phyloP scores from a whole-genome alignment of 2,329 filamentous ascomycete species.

The Phoma herbarum region DNA sequence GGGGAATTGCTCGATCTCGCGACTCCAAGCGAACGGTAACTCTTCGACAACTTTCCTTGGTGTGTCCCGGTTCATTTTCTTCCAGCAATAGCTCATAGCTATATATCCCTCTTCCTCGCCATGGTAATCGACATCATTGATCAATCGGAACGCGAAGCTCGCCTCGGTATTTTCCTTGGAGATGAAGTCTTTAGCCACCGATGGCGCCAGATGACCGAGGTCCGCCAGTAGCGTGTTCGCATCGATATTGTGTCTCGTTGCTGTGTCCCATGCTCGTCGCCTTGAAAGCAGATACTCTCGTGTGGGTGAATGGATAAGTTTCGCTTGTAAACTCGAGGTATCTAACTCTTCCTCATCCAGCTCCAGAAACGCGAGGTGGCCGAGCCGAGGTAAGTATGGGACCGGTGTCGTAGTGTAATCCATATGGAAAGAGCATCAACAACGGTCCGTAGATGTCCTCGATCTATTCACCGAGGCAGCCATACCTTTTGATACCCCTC shows the following conservation, averaged over 20 bases:
- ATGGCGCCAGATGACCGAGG: conserved; percentile 39
- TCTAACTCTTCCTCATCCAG: conserved; percentile 45
- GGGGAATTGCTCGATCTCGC: conserved; percentile 49
- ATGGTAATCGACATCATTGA: conserved; percentile 45
- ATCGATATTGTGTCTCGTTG: conserved; percentile 25
- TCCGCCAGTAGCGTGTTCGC: conserved; percentile 37
- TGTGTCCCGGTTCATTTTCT: conserved; percentile 38
- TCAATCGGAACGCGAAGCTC: conserved; percentile 51
- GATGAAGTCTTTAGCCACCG: conserved; percentile 44
- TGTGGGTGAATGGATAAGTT: conserved; percentile 32
- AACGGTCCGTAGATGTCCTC: conserved; percentile 8
- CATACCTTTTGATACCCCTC: conserved; percentile 25
- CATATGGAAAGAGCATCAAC: conserved; percentile 31
- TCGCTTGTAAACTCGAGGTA: conserved; percentile 37
- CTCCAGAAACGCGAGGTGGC: conserved; percentile 42
- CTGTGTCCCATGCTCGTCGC: conserved; percentile 7
- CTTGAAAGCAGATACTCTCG: conserved; percentile 30
- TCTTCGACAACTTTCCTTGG: conserved; percentile 38
- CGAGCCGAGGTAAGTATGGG: conserved; percentile 31
- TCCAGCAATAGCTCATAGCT: conserved; percentile 56
- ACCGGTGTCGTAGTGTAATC: conserved; percentile 21
- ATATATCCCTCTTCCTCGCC: conserved; percentile 53
- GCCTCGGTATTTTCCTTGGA: conserved; percentile 32
- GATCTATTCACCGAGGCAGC: conserved; percentile 16
- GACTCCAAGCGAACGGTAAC: conserved; percentile 48